Base-by-base conservation (phyloP, 1,284 basidiomycete genomes). In the Leccinum ponderosum region DNA sequence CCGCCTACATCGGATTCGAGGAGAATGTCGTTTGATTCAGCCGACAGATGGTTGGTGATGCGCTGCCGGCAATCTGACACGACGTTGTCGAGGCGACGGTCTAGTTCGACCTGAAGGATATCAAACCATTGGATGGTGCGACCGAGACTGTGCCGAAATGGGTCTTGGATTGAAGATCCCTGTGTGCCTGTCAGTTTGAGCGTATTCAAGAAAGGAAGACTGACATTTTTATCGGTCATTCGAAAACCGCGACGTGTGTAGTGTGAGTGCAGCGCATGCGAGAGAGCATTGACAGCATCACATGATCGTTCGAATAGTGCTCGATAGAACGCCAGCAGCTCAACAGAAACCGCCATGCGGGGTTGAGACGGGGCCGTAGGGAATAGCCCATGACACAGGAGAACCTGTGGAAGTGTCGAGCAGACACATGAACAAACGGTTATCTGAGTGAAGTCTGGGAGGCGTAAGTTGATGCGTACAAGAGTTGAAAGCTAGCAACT, bases 101-200 rank as follows among this genome's bases (percentile, higher is more conserved):
- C 51, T 3, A 58, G n/a, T 48, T 61, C 42, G 3, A 58, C 59
- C 1, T 48, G 42, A 3, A 58, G 44, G 1, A 54, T n/a, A 14
- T 61, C 42, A 6, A 39, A 58, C 59, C 56, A 61, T 25, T 61
- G 56, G 4, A 61, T 47, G 1, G 59, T 56, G 5, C 6, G 20
- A 15, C 47, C 9, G 22, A 50, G 47, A 25, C 47, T 50, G 2
- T 3, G 22, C 22, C 14, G 12, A 6, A 50, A 50, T 50, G 47
- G 47, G 12, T 50, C 47, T 25, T 50, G 22, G 4, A 50, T 50
- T 6, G 12, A 0, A 6, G 47, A 12, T 6, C 47, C 47, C 47
- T 50, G 22, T 50, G 47, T 14, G 47, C 20, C 12, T 11, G 47
- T 48, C 17, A 48, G 22, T 48, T 8, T 29, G 8, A 20, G 20